phyloP scores from a whole-genome alignment of 1,284 basidiomycete genomes.

The Entoloma clypeatum region DNA sequence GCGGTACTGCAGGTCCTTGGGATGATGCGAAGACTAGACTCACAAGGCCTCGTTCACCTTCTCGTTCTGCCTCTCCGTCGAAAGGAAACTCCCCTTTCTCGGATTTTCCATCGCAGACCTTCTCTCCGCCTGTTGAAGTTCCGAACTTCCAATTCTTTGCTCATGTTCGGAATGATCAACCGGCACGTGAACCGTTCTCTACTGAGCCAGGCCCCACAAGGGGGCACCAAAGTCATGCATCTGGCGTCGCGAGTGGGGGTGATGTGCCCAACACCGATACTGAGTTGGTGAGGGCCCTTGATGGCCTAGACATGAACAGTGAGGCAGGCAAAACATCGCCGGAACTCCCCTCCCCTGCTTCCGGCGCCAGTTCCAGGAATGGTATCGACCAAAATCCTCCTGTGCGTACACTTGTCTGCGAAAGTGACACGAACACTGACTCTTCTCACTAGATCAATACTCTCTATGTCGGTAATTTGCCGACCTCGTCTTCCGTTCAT shows the following conservation, averaged over 20 bases:
- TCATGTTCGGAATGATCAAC: slow-evolving; percentile 16
- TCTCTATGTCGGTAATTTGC: slow-evolving; percentile 91
- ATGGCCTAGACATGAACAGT: slow-evolving; percentile 49
- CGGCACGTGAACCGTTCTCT: slow-evolving; percentile 7
- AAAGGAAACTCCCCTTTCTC: slow-evolving; percentile 10
- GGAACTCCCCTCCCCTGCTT: slow-evolving; percentile 55
- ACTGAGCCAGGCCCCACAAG: slow-evolving; percentile 15
- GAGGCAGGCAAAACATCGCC: slow-evolving; percentile 45
- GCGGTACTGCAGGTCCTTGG: slow-evolving; percentile 31
- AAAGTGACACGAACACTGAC: slow-evolving; percentile 7
- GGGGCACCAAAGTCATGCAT: slow-evolving; percentile 29
- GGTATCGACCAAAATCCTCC: slow-evolving; percentile 89
- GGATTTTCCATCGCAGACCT: slow-evolving; percentile 17
- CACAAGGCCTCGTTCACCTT: slow-evolving; percentile 24
- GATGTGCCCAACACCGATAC: slow-evolving; percentile 25
- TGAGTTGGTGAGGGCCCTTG: slow-evolving; percentile 42
- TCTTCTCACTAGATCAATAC: slow-evolving; percentile 71
- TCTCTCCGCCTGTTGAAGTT: slow-evolving; percentile 20
- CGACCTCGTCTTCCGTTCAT: slow-evolving; percentile 63
- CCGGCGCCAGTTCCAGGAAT: slow-evolving; percentile 47
- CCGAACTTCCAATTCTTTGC: slow-evolving; percentile 18
- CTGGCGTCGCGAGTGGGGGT: slow-evolving; percentile 33
- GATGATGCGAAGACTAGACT: slow-evolving; percentile 26
- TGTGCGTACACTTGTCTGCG: slow-evolving; percentile 32
- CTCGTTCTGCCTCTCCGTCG: slow-evolving; percentile 34